Percentiles rank a stretch among this genome's conserved stretches.
Evolutionary conservation across 2,329 filamentous ascomycete species (phyloP).

Genomic region (Cordyceps cateniannulata): DNA sequence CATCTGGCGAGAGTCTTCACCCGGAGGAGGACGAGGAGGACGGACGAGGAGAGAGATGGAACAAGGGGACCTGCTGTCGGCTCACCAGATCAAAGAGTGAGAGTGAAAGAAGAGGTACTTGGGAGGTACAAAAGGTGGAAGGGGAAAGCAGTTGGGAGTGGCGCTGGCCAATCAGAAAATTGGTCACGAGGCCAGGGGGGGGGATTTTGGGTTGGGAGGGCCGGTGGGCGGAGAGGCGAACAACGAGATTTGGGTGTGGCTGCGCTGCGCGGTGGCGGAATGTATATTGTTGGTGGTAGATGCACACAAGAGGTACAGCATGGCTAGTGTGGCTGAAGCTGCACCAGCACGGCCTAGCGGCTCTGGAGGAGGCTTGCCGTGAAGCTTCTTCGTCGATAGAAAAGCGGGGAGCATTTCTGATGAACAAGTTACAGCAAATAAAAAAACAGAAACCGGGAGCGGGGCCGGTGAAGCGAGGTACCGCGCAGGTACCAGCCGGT

Average conservation of each 20-base stretch:
- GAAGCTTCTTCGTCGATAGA: background rate
- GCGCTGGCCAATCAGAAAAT: constrained; percentile 34
- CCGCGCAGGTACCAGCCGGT: background rate
- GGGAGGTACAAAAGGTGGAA: background rate
- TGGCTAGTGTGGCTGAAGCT: constrained; percentile 9
- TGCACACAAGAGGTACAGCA: background rate
- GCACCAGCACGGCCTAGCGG: background rate
- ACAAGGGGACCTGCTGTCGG: background rate
- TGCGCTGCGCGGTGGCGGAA: background rate
- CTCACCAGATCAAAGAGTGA: constrained; percentile 11
- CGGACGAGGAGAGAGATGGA: background rate
- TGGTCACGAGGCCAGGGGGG: constrained; percentile 24
- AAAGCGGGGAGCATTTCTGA: constrained; percentile 5
- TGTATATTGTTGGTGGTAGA: background rate
- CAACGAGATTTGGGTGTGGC: constrained; percentile 4
- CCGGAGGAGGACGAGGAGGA: background rate
- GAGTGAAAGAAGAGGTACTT: background rate
- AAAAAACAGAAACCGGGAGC: constrained; percentile 1
- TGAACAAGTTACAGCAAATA: background rate
- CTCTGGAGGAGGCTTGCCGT: background rate
- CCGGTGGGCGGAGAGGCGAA: background rate
- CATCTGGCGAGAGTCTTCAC: constrained; percentile 14
- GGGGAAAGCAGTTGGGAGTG: constrained; percentile 15
- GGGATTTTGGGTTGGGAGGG: constrained; percentile 23
- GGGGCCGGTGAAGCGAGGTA: background rate